Evolutionary conservation across 2,329 filamentous ascomycete genomes (phyloP).

Genomic region (Lecanicillium sp.): DNA sequence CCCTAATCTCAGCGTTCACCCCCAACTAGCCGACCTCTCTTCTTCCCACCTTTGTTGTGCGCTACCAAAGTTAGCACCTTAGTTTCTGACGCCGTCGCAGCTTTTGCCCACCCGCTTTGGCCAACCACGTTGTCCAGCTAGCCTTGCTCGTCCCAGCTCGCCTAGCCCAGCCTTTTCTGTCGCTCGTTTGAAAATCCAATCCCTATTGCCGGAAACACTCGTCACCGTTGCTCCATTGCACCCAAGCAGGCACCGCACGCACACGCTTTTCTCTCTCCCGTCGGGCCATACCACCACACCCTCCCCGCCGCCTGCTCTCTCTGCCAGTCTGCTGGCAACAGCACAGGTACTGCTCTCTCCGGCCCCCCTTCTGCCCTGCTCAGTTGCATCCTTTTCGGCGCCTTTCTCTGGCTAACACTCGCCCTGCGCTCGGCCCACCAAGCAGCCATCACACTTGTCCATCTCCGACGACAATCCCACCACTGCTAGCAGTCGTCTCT

Average conservation of each 20-base stretch:
- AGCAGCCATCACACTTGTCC: background rate
- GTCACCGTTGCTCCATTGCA: slow-evolving; percentile 7
- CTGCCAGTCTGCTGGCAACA: background rate
- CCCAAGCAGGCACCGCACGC: background rate
- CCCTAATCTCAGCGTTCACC: slow-evolving; percentile 7
- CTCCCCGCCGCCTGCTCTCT: no score
- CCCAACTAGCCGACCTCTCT: background rate
- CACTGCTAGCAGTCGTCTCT: slow-evolving; percentile 7
- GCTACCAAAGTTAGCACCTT: slow-evolving; percentile 12
- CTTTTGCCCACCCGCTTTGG: slow-evolving; percentile 9
- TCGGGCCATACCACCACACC: background rate
- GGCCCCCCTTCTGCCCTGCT: background rate
- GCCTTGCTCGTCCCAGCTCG: slow-evolving; percentile 13
- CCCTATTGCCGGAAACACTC: slow-evolving; percentile 8
- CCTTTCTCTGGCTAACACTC: background rate
- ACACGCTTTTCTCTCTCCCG: background rate
- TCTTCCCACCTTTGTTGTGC: slow-evolving; percentile 6
- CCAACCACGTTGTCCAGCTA: slow-evolving; percentile 10
- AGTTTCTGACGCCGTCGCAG: slow-evolving; percentile 14
- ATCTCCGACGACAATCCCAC: slow-evolving; percentile 7
- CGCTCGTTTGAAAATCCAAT: slow-evolving; percentile 13
- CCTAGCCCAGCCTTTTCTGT: slow-evolving; percentile 2
- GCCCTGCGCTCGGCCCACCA: slow-evolving; percentile 6
- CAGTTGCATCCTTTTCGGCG: background rate
- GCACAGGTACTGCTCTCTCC: background rate